Evolutionary conservation across 2,329 filamentous ascomycete species (phyloP), one percentile per base, ranked within the genome.

Genomic region (Fusarium brevicatenulatum): DNA sequence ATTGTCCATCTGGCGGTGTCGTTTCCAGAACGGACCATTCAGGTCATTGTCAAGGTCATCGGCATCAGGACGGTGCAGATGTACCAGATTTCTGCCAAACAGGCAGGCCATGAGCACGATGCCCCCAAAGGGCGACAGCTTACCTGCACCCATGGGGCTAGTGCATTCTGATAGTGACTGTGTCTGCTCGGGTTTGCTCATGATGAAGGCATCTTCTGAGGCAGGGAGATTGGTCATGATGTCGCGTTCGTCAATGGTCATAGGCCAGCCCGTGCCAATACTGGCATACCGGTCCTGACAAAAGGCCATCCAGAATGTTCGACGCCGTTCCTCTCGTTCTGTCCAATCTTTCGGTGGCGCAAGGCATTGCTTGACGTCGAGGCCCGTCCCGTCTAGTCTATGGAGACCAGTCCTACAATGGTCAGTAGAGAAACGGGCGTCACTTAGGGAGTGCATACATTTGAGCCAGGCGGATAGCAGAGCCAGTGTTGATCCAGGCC

Each of bases 201-300:
- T 91, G 25, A 95, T 88, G 78, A 93, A 99, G 2, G 94, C 91
- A 56, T 97, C 93, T 66, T 98, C 95, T 2, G 92, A 92, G 4
- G 92, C 85, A 5, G 96, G 96, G 32, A 99, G 85, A 74, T 95
- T 92, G 30, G 95, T 97, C 84, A 93, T 87, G 74, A 98, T 93
- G 84, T 99, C 96, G 79, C 89, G 90, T 83, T 99, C 96, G 73
- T 98, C 95, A 61, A 98, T 90, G 2, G 89, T 91, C 93, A 98
- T 95, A 2, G 96, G 96, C 96, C 96, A 98, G 11, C 96, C 96
- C 5, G 96, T 98, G 39, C 96, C 96, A 63, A 98, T 96, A 78
- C 95, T 98, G 10, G 95, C 93, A 82, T 97, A 98, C 58, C 96
- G 90, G 79, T 98, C 96, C 71, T 95, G 86, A 76, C 92, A 94